phyloP scores from a whole-genome alignment of 176 grass and related monocot species.

The Rhynchospora pubera region DNA sequence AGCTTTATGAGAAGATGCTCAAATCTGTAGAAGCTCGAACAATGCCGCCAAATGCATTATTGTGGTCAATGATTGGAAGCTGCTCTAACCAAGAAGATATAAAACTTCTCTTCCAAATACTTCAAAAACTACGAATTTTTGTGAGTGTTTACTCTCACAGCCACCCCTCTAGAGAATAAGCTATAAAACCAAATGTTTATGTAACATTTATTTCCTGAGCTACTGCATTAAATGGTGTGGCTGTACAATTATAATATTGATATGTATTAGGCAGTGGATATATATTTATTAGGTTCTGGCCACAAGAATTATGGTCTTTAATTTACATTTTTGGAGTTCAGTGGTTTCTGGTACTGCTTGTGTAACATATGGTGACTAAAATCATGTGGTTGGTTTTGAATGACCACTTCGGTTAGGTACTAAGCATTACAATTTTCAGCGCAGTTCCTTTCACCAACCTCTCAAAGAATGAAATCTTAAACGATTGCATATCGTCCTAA shows the following conservation, averaged over 20 bases:
- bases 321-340: too few relatives aligned
- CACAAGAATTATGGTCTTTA: too few relatives aligned
- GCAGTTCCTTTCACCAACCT: too few relatives aligned
- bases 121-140: conserved; percentile 85
- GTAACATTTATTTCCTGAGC: background rate
- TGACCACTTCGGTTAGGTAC: too few relatives aligned
- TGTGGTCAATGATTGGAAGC: conserved; percentile 82
- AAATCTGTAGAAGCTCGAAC: conserved; percentile 79
- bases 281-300: background rate
- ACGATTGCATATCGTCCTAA: too few relatives aligned
- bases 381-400: too few relatives aligned
- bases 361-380: too few relatives aligned
- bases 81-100: conserved; percentile 77
- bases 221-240: background rate
- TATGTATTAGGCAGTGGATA: background rate
- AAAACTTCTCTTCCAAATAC: conserved; percentile 73
- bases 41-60: conserved; percentile 92
- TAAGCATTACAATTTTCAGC: too few relatives aligned
- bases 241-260: background rate
- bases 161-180: background rate
- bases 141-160: conserved; percentile 35
- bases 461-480: too few relatives aligned
- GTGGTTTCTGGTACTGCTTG: too few relatives aligned
- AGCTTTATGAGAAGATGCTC: conserved; percentile 75
- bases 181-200: background rate